A percentile compares a stretch with the other conserved stretches of the same genome.
These are phyloP conservation scores for Colletotrichum musicola DNA, from an alignment of 2,329 filamentous ascomycete species.

Conservation along the genomic window DNA sequence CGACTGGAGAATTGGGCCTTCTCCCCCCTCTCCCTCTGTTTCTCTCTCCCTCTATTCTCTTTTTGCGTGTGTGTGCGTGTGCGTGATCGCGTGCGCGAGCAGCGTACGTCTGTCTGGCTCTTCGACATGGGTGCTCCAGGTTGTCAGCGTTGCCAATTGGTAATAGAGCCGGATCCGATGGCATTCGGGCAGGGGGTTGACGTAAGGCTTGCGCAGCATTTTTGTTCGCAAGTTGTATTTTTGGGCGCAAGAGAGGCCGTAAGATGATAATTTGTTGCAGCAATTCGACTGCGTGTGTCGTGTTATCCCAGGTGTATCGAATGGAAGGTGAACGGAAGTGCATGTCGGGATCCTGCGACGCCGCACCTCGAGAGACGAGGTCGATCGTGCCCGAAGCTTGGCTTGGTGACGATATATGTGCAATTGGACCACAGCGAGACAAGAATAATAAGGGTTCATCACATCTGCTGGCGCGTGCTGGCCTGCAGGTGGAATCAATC, in stretches of 20 bases:
- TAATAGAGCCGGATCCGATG: neutral
- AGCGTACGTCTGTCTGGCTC: neutral
- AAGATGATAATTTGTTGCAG: constrained; percentile 21
- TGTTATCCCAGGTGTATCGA: constrained; percentile 31
- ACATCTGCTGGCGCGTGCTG: constrained; percentile 37
- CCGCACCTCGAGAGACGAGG: constrained; percentile 2
- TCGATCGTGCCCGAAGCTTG: constrained; percentile 4
- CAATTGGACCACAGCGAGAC: constrained; percentile 17
- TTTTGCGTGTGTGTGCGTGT: neutral
- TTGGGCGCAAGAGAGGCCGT: constrained; percentile 9
- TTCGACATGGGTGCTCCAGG: constrained; percentile 24
- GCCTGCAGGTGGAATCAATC: constrained; percentile 38
- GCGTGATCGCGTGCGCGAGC: neutral
- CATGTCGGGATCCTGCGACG: constrained; percentile 7
- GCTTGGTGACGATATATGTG: constrained; percentile 25
- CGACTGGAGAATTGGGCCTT: no score
- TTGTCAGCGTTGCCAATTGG: constrained; percentile 7
- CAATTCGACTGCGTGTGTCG: constrained; percentile 22
- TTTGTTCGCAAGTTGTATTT: neutral
- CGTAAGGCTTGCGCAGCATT: constrained; percentile 12
- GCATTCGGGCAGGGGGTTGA: constrained; percentile 13
- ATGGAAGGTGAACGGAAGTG: neutral
- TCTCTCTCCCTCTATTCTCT: neutral
- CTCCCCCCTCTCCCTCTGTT: no score
- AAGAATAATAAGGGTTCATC: constrained; percentile 37